Evolutionary conservation across 2,329 filamentous ascomycete genomes (phyloP), one percentile per base, ranked within the genome.

Genomic region (Massarina eburnea): DNA sequence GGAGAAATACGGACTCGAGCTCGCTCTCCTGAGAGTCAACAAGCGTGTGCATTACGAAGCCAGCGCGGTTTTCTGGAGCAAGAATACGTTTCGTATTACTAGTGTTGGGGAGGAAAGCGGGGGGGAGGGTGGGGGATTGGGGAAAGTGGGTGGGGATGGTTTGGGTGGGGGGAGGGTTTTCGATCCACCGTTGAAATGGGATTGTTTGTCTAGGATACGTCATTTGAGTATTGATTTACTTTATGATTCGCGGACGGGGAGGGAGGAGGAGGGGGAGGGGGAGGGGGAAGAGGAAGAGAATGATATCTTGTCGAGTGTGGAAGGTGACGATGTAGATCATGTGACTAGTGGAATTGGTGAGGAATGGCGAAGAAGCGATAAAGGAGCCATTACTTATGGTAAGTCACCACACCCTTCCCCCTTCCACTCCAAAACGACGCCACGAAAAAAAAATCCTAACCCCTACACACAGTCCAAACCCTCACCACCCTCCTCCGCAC

Each of bases 21-120:
- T 71, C 5, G 52, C 54, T 26, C 64, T 76, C 36, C 61, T 75
- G 2, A 58, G 67, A 14, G 59, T 58, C 18, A 73, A 64, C 54
- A 68, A 64, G 39, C 65, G 68, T 24, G 64, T 75, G 46, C 59
- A 74, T 57, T 61, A 65, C 22, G 73, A 76, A 59, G 71, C 73
- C 1, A 62, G 66, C 20, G 58, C 58, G 20, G 59, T 72, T 19
- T 71, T 76, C 45, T 73, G 72, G 49, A 62, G 62, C 45, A 70
- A 68, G 45, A 75, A 75, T 50, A 62, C 57, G 8, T 72, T 76
- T 51, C 49, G 52, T 32, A 45, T 68, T 36, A 59, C 54, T 19
- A 58, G 55, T 4, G 21, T 52, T 15, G n/a, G 20, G n/a, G 12
- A 22, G 5, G 18, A 12, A 22, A 8, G 8, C 49, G 51, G 2